Evolutionary conservation across 805 yeast genomes (phyloP).

Genomic region (Blastobotrys terrestris): DNA sequence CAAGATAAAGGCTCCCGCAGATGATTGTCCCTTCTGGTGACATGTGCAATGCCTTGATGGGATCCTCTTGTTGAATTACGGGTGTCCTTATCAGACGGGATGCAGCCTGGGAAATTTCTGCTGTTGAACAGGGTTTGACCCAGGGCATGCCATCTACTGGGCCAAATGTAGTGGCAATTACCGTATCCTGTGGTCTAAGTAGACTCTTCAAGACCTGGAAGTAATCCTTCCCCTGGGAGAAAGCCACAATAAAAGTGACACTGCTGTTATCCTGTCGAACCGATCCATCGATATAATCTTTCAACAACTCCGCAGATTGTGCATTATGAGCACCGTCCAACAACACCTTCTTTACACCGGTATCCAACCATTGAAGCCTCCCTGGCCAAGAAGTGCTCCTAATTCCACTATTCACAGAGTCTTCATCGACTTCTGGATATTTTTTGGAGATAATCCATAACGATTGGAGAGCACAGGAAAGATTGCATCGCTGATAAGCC

Average conservation of each 20-base stretch:
- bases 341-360: slow-evolving; percentile 35
- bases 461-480: slow-evolving; percentile 60
- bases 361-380: slow-evolving; percentile 52
- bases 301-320: slow-evolving; percentile 72
- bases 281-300: slow-evolving; percentile 40
- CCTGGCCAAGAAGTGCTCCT: slow-evolving; percentile 74
- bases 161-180: slow-evolving; percentile 59
- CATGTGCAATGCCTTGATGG: slow-evolving; percentile 19
- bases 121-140: slow-evolving; percentile 49
- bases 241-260: slow-evolving; percentile 59
- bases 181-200: slow-evolving; percentile 44
- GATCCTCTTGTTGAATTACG: slow-evolving; percentile 17
- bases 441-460: slow-evolving; percentile 37
- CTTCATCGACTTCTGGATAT: slow-evolving; percentile 27
- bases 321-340: slow-evolving; percentile 94
- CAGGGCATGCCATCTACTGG: slow-evolving; percentile 91
- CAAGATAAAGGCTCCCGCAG: slow-evolving; percentile 67
- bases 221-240: slow-evolving; percentile 67
- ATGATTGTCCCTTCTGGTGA: slow-evolving; percentile 36
- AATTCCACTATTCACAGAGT: slow-evolving; percentile 47
- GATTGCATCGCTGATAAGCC: slow-evolving; percentile 61
- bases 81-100: slow-evolving; percentile 9
- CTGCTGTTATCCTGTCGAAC: slow-evolving; percentile 18
- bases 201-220: slow-evolving; percentile 46
- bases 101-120: slow-evolving; percentile 27